phyloP scores from a whole-genome alignment of 345 rosid genomes.

The Sisymbrium irio region DNA sequence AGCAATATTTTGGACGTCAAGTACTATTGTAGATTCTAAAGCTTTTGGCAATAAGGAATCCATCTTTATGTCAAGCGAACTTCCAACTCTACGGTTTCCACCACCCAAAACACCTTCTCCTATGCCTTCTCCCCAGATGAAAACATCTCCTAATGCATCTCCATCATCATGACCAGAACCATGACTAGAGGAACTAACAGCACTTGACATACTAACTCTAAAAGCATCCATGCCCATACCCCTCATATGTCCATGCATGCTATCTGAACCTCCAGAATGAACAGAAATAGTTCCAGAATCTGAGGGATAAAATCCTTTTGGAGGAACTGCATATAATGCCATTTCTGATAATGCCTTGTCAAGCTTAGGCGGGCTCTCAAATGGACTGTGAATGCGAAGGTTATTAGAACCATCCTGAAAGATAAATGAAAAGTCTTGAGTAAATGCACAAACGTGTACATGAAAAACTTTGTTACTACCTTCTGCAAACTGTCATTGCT shows the following conservation, averaged over 20 bases:
- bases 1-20: conserved; percentile 49
- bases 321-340: conserved; percentile 71
- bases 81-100: conserved; percentile 33
- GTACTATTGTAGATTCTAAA: conserved; percentile 46
- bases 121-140: conserved; percentile 55
- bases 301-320: conserved; percentile 77
- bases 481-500: conserved; percentile 86
- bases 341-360: conserved; percentile 89
- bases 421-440: background rate
- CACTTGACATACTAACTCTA: conserved; percentile 97
- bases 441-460: conserved; percentile 5
- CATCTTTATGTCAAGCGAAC: conserved; percentile 32
- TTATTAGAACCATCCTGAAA: conserved; percentile 74
- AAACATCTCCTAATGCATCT: conserved; percentile 51
- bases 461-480: conserved; percentile 39
- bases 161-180: conserved; percentile 51
- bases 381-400: conserved; percentile 82
- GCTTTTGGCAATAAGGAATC: conserved; percentile 51
- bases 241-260: conserved; percentile 82
- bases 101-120: conserved; percentile 44
- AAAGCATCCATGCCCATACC: conserved; percentile 71
- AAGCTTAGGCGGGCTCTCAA: conserved; percentile 92
- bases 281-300: conserved; percentile 84
- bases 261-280: conserved; percentile 95
- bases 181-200: conserved; percentile 51